Evolutionary conservation across 2,329 filamentous ascomycete genomes (phyloP).

Genomic region (Periconia macrospinosa): DNA sequence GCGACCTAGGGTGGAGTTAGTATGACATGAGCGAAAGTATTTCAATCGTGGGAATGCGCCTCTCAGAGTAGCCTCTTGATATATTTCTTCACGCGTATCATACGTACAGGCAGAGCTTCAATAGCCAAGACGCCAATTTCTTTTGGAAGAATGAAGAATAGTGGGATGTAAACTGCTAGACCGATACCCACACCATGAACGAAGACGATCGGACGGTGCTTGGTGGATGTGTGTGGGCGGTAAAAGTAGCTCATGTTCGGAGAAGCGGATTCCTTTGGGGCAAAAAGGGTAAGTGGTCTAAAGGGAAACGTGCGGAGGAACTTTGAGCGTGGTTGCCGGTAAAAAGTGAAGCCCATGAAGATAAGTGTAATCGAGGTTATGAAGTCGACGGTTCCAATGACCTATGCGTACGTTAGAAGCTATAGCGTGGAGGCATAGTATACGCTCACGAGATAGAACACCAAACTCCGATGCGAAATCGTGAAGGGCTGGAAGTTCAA

Average conservation of each 20-base stretch:
- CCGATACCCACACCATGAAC: conserved; percentile 70
- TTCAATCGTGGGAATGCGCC: no score
- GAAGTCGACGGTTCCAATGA: conserved; percentile 53
- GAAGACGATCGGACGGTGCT: conserved; percentile 61
- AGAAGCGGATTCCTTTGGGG: conserved; percentile 50
- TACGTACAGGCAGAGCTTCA: conserved; percentile 59
- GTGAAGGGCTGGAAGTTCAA: conserved; percentile 63
- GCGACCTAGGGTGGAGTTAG: conserved; percentile 31
- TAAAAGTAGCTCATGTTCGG: conserved; percentile 54
- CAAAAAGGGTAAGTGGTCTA: conserved; percentile 54
- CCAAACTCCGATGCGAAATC: conserved; percentile 59
- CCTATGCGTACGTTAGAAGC: neutral
- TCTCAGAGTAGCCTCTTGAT: no score
- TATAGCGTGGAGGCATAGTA: no score
- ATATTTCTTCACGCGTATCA: no score
- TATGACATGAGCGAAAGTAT: no score
- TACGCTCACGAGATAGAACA: conserved; percentile 60
- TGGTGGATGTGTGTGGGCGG: conserved; percentile 59
- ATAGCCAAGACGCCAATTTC: conserved; percentile 63
- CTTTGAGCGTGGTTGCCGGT: conserved; percentile 44
- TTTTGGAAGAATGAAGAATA: conserved; percentile 54
- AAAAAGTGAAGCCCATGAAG: conserved; percentile 54
- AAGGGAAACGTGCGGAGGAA: conserved; percentile 59
- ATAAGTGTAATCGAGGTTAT: conserved; percentile 40
- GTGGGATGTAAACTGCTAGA: conserved; percentile 60